A percentile compares a stretch with the other conserved stretches of the same genome.
These are phyloP conservation scores for Wallemia ichthyophaga DNA, from an alignment of 1,284 basidiomycete species.

Conservation along the genomic window DNA sequence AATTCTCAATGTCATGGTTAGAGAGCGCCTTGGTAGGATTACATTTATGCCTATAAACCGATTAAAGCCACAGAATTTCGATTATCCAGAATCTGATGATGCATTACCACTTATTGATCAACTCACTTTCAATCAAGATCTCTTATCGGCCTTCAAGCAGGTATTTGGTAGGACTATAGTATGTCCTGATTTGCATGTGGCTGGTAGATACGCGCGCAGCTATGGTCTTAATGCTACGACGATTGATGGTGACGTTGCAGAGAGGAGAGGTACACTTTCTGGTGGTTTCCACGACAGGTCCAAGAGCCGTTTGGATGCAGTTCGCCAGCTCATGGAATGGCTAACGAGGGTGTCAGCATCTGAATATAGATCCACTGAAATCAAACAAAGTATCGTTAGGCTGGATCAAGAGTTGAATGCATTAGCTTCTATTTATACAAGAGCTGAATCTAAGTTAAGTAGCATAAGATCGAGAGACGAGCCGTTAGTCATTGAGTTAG, in stretches of 20 bases:
- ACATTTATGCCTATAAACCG: slow-evolving; percentile 98
- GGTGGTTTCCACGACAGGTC: slow-evolving; percentile 87
- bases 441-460: slow-evolving; percentile 40
- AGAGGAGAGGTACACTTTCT: slow-evolving; percentile 77
- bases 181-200: slow-evolving; percentile 67
- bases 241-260: slow-evolving; percentile 86
- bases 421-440: slow-evolving; percentile 37
- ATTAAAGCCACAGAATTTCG: slow-evolving; percentile 38
- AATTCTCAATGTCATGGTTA: slow-evolving; percentile 70
- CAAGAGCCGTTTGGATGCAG: slow-evolving; percentile 61
- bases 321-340: slow-evolving; percentile 51
- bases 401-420: slow-evolving; percentile 70
- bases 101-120: slow-evolving; percentile 65
- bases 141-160: slow-evolving; percentile 68
- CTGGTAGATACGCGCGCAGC: slow-evolving; percentile 74
- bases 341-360: slow-evolving; percentile 37
- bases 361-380: slow-evolving; percentile 32
- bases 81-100: slow-evolving; percentile 47
- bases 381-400: slow-evolving; percentile 33
- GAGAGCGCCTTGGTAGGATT: slow-evolving; percentile 69
- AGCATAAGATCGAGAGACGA: slow-evolving; percentile 29
- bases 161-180: slow-evolving; percentile 97
- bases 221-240: slow-evolving; percentile 92
- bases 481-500: slow-evolving; percentile 32
- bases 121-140: slow-evolving; percentile 39